These are phyloP conservation scores for Fusarium pseudocircinatum DNA, from an alignment of 2,329 filamentous ascomycete species.

Conservation along the genomic window DNA sequence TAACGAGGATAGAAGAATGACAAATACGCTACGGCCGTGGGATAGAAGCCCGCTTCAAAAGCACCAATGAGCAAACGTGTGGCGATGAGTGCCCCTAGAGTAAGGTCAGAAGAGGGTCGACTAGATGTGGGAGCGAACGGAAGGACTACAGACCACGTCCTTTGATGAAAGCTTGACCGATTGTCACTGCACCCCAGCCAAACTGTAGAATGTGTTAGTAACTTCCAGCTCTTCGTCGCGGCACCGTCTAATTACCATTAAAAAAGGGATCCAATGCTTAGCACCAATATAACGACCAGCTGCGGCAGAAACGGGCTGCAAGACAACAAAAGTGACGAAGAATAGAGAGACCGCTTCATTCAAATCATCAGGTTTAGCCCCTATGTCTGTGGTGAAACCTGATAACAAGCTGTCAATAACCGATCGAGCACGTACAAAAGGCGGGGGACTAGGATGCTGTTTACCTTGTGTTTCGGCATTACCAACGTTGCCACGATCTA, in stretches of 20 bases:
- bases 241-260: conserved; percentile 34
- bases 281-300: conserved; percentile 41
- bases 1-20: conserved; percentile 42
- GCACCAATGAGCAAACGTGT: conserved; percentile 42
- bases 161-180: conserved; percentile 40
- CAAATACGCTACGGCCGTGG: conserved; percentile 42
- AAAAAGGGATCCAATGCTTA: conserved; percentile 41
- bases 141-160: conserved; percentile 34
- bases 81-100: conserved; percentile 36
- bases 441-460: not conserved
- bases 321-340: conserved; percentile 42
- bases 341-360: conserved; percentile 44
- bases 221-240: not conserved
- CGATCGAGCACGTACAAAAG: not conserved
- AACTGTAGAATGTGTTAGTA: conserved; percentile 32
- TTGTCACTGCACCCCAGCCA: conserved; percentile 40
- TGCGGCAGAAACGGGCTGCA: conserved; percentile 41
- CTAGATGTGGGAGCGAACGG: not conserved
- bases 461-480: conserved; percentile 53
- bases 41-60: conserved; percentile 44
- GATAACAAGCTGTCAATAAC: not conserved
- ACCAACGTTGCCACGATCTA: conserved; percentile 54
- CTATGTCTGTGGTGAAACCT: conserved; percentile 43
- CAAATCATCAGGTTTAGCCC: conserved; percentile 40
- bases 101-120: conserved; percentile 7